Evolutionary conservation across 2,329 filamentous ascomycete genomes (phyloP), one percentile per base, ranked within the genome.

Genomic region (Magnaporthiopsis incrustans): DNA sequence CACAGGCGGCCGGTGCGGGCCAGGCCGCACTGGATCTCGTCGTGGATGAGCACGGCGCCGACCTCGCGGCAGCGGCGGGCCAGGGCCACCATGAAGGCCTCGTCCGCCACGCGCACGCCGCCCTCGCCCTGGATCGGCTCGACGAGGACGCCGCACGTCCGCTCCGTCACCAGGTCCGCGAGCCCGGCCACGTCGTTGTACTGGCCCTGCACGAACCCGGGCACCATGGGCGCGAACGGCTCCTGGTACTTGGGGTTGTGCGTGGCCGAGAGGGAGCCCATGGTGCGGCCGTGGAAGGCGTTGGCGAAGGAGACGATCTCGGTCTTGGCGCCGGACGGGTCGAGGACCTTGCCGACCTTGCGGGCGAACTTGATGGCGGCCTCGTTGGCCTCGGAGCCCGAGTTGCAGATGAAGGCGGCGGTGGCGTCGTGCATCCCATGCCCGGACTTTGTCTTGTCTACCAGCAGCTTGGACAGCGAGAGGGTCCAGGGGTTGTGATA

Each of bases 111-210:
- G 70, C 94, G 89, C 62, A 99, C 89, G 68, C 95, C 95, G 22
- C 95, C 95, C 78, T 99, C 95, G 65, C 95, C 95, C 78, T 99
- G 95, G 66, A 99, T 97, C 11, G 95, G 95, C 81, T 99, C 95
- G 59, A 99, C 85, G 65, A 99, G 93, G 26, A 99, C 95, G 73
- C 92, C 93, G 71, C 93, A 97, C 0, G 95, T 98, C 69, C 88
- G 86, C 26, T 92, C 87, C 0, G 89, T 97, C 35, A 99, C 87
- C 25, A 97, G 79, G 1, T 83, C 82, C 25, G 88, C 78, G 63
- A 99, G 84, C 22, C 81, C 87, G 2, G 79, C 82, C 15, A 94
- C 78, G 72, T 98, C 89, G 73, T 99, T 98, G 80, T 88, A 96
- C 10, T 80, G 88, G 63, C 92, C 94, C 72, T 95, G 92, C 73